Evolutionary conservation across 176 grass and related monocot genomes (phyloP).

Genomic region (Elymus sibiricus): DNA sequence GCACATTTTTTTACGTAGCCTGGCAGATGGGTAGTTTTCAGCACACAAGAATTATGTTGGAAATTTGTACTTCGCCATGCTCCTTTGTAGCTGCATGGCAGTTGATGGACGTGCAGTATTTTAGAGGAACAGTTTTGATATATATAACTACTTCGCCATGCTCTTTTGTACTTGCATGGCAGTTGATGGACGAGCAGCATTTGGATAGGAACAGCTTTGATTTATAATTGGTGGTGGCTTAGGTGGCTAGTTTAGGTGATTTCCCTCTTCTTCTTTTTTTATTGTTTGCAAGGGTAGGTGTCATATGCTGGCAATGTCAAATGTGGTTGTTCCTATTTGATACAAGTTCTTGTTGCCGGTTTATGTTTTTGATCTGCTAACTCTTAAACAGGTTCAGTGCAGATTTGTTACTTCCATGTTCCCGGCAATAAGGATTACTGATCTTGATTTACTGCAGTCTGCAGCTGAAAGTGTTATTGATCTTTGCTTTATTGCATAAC

Average conservation of each 20-base stretch:
- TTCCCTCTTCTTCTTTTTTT: background rate
- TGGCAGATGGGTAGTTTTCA: background rate
- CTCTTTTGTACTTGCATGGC: background rate
- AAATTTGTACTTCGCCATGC: background rate
- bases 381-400: background rate
- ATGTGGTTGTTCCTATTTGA: background rate
- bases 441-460: too few relatives aligned
- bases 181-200: background rate
- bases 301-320: background rate
- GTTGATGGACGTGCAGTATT: background rate
- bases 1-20: background rate
- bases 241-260: constrained; percentile 20
- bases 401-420: too few relatives aligned
- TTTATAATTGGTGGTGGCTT: background rate
- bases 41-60: background rate
- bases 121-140: too few relatives aligned
- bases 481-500: too few relatives aligned
- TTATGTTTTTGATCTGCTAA: background rate
- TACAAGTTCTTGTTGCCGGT: background rate
- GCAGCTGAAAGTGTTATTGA: too few relatives aligned
- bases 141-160: background rate
- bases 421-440: background rate
- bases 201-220: background rate
- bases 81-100: background rate
- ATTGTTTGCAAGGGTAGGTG: background rate